Percentiles rank a stretch among this genome's conserved stretches.
phyloP scores from a whole-genome alignment of 805 yeast genomes.

The Scheffersomyces coipomensis region DNA sequence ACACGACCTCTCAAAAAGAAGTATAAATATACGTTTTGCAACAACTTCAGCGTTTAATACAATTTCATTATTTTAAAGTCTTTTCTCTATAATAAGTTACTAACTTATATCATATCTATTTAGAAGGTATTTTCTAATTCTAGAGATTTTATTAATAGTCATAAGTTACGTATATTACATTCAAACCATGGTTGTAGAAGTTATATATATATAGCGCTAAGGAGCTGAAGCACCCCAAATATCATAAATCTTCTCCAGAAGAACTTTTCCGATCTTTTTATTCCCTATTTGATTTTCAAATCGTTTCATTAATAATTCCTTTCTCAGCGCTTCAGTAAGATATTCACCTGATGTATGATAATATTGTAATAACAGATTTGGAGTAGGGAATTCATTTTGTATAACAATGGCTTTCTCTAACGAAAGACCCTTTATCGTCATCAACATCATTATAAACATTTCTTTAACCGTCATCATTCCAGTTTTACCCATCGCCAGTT shows the following conservation, averaged over 20 bases:
- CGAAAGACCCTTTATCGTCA: constrained; percentile 79
- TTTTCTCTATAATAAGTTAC: too few relatives aligned
- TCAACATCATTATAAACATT: constrained; percentile 68
- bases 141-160: too few relatives aligned
- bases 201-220: too few relatives aligned
- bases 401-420: constrained; percentile 81
- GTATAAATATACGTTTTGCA: not conserved
- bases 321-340: constrained; percentile 23
- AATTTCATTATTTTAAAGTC: too few relatives aligned
- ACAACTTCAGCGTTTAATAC: too few relatives aligned
- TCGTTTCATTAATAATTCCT: constrained; percentile 20
- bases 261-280: constrained; percentile 49
- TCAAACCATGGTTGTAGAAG: too few relatives aligned
- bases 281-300: constrained; percentile 47
- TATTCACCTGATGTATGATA: constrained; percentile 29
- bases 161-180: too few relatives aligned
- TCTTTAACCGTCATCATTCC: constrained; percentile 72
- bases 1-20: not conserved
- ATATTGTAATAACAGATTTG: constrained; percentile 53
- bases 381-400: constrained; percentile 71
- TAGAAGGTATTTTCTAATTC: too few relatives aligned
- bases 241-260: constrained; percentile 53
- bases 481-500: constrained; percentile 66
- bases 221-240: constrained; percentile 51
- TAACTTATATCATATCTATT: too few relatives aligned